Evolutionary conservation across 2,329 filamentous ascomycete genomes (phyloP).

Genomic region (Sclerotinia nivalis): DNA sequence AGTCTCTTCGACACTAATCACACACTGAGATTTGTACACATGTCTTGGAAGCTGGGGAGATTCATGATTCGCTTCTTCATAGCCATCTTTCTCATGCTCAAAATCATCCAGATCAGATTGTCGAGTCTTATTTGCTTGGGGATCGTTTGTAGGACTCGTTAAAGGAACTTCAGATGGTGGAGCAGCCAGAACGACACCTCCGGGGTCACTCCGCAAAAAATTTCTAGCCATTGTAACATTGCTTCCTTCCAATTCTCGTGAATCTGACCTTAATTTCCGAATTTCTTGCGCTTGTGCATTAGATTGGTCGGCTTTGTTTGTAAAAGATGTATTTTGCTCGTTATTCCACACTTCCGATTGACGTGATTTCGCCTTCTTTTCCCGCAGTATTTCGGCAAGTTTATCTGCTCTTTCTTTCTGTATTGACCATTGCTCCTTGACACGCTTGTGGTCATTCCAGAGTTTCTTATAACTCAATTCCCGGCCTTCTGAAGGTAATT

Average conservation of each 20-base stretch:
- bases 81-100: background rate
- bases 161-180: background rate
- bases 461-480: slow-evolving; percentile 9
- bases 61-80: background rate
- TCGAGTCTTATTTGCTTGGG: background rate
- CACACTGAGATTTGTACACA: background rate
- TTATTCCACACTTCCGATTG: slow-evolving; percentile 10
- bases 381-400: slow-evolving; percentile 2
- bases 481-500: background rate
- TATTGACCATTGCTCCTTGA: slow-evolving; percentile 18
- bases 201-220: background rate
- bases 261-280: slow-evolving; percentile 4
- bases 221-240: background rate
- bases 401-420: slow-evolving; percentile 19
- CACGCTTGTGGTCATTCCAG: background rate
- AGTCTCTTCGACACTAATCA: slow-evolving; percentile 16
- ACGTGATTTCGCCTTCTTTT: slow-evolving; percentile 1
- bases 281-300: slow-evolving; percentile 3
- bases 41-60: slow-evolving; percentile 13
- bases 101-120: background rate
- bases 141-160: background rate
- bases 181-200: background rate
- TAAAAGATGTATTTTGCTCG: background rate
- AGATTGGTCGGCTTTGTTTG: background rate
- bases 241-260: slow-evolving; percentile 3